These are phyloP conservation scores for Aspergillus nidulans DNA, from an alignment of 495 filamentous ascomycete species.

Conservation along the genomic window DNA sequence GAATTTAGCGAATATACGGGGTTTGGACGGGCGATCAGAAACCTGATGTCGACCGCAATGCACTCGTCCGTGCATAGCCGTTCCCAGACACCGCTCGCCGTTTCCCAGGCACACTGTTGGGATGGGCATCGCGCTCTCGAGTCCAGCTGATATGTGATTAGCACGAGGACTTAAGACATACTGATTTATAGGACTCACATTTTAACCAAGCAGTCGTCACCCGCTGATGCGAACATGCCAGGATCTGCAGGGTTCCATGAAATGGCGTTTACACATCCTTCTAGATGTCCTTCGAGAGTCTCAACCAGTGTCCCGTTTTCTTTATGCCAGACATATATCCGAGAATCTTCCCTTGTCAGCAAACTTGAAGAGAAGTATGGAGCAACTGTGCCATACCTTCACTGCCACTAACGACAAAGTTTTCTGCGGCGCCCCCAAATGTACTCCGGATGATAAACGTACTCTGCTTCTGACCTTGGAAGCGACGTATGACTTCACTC, in stretches of 20 bases:
- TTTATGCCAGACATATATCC: conserved; percentile 87
- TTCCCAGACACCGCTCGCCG: conserved; percentile 27
- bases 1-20: not conserved
- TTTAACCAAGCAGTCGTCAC: conserved; percentile 79
- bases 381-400: conserved; percentile 58
- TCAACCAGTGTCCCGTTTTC: conserved; percentile 71
- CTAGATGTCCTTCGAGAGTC: conserved; percentile 66
- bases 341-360: conserved; percentile 51
- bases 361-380: not conserved
- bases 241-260: conserved; percentile 84
- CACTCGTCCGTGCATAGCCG: conserved; percentile 38
- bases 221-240: conserved; percentile 84
- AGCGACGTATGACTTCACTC: conserved; percentile 65
- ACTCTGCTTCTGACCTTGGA: conserved; percentile 66
- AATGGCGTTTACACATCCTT: conserved; percentile 82
- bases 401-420: conserved; percentile 84
- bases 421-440: conserved; percentile 87
- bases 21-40: conserved; percentile 12
- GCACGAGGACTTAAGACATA: not conserved
- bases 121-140: conserved; percentile 28
- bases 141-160: conserved; percentile 37
- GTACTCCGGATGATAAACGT: conserved; percentile 71
- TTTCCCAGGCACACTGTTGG: conserved; percentile 19
- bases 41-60: conserved; percentile 39
- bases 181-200: conserved; percentile 55